Conservation (phyloP, 2,329 filamentous ascomycete genomes). For the Fusarium napiforme region DNA sequence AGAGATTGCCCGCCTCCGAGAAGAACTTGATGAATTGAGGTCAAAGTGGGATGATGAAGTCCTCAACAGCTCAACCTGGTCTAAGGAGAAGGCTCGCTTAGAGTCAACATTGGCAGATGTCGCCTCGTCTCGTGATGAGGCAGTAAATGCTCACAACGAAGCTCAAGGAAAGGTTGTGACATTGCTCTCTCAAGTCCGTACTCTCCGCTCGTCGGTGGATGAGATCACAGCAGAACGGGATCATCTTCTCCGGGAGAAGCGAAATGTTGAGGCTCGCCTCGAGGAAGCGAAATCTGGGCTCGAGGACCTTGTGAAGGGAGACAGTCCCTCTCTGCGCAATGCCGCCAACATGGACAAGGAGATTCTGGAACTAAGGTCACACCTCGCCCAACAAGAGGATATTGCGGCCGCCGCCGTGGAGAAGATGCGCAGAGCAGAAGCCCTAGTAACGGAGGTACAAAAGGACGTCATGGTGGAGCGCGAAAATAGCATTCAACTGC, state of each 20-base stretch:
- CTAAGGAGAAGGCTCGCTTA: conserved; percentile 93
- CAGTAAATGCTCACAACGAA: conserved; percentile 91
- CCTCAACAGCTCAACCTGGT: conserved; percentile 96
- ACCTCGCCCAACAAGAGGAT: conserved; percentile 91
- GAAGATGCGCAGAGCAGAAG: conserved; percentile 96
- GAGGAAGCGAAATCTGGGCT: conserved; percentile 88
- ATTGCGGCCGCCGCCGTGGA: conserved; percentile 90
- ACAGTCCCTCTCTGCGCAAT: conserved; percentile 88
- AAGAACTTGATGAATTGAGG: conserved; percentile 93
- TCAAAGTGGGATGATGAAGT: conserved; percentile 99
- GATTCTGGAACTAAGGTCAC: conserved; percentile 87
- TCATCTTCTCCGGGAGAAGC: conserved; percentile 86
- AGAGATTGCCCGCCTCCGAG: conserved; percentile 88
- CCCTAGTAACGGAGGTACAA: conserved; percentile 86
- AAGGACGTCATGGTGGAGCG: conserved; percentile 90
- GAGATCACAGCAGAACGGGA: conserved; percentile 89
- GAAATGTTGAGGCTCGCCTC: conserved; percentile 83
- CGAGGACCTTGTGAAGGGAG: conserved; percentile 86
- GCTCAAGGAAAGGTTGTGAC: conserved; percentile 93
- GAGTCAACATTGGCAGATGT: conserved; percentile 91
- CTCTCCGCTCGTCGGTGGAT: conserved; percentile 84
- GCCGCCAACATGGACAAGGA: conserved; percentile 90
- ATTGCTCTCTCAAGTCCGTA: conserved; percentile 88
- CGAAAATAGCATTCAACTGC: conserved; percentile 81
- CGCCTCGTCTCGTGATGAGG: conserved; percentile 91